Evolutionary conservation across 2,329 filamentous ascomycete genomes (phyloP).

Genomic region (Fusarium musae): DNA sequence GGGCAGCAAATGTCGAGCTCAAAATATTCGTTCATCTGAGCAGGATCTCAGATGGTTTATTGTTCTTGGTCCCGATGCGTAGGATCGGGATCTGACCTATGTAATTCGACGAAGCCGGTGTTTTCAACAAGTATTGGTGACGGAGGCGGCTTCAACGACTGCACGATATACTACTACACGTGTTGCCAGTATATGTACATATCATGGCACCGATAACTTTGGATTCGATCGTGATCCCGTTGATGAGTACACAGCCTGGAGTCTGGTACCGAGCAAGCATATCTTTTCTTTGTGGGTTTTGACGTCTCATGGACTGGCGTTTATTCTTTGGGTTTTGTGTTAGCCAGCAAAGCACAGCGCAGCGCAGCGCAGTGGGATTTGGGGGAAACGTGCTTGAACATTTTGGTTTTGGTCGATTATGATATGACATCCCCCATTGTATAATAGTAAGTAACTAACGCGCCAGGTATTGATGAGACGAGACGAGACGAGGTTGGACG

Average conservation of each 20-base stretch:
- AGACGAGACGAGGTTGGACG: conserved; percentile 11
- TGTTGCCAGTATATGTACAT: conserved; percentile 2
- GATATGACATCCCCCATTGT: conserved; percentile 35
- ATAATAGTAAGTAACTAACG: conserved; percentile 34
- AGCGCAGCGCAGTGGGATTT: background rate
- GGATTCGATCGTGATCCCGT: conserved; percentile 18
- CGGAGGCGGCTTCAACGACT: conserved; percentile 26
- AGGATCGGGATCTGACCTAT: conserved; percentile 4
- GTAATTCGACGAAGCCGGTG: conserved; percentile 15
- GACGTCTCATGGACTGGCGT: conserved; percentile 39
- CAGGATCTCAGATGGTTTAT: conserved; percentile 30
- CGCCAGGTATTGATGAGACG: conserved; percentile 1
- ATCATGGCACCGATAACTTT: conserved; percentile 2
- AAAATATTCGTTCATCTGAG: conserved; percentile 51
- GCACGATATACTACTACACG: conserved; percentile 19
- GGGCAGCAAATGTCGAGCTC: conserved; percentile 40
- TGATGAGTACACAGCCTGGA: conserved; percentile 37
- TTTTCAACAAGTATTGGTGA: conserved; percentile 23
- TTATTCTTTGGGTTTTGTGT: conserved; percentile 30
- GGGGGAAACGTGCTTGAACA: conserved; percentile 9
- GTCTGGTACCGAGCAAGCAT: conserved; percentile 35
- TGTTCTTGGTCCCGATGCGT: conserved; percentile 10
- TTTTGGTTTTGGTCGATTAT: conserved; percentile 30
- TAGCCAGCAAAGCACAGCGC: background rate
- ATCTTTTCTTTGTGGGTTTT: conserved; percentile 28